These are phyloP conservation scores for Gremmenia infestans DNA, from an alignment of 2,329 filamentous ascomycete genomes.

Conservation along the genomic window DNA sequence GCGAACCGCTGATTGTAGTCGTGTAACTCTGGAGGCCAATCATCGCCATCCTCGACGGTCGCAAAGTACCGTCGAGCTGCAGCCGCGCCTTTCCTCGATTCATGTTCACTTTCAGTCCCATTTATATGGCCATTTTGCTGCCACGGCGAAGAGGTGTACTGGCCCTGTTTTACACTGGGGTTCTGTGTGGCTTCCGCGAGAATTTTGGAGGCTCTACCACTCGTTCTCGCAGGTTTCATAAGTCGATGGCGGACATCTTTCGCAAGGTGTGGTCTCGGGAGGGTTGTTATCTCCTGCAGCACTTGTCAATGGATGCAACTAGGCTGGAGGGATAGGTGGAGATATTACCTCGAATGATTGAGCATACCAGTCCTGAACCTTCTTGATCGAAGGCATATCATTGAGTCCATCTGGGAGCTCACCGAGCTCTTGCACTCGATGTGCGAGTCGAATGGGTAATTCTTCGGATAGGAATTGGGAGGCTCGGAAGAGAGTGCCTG, in stretches of 20 bases:
- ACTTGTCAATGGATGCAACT: slow-evolving; percentile 24
- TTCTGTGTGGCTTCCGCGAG: slow-evolving; percentile 83
- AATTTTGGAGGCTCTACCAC: slow-evolving; percentile 56
- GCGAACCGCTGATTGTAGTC: slow-evolving; percentile 93
- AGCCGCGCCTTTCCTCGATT: slow-evolving; percentile 47
- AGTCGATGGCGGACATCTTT: slow-evolving; percentile 74
- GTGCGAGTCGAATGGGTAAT: slow-evolving; percentile 90
- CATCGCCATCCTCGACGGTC: slow-evolving; percentile 77
- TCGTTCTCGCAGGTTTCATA: slow-evolving; percentile 55
- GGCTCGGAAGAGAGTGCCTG: slow-evolving; percentile 92
- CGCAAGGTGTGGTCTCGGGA: slow-evolving; percentile 72
- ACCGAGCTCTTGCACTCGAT: slow-evolving; percentile 90
- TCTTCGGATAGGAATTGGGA: slow-evolving; percentile 98
- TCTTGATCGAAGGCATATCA: slow-evolving; percentile 95
- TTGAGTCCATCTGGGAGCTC: slow-evolving; percentile 92
- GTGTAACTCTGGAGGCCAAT: slow-evolving; percentile 92
- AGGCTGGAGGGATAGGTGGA: slow-evolving; percentile 2
- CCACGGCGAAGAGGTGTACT: slow-evolving; percentile 61
- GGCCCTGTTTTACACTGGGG: slow-evolving; percentile 79
- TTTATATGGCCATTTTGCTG: slow-evolving; percentile 37
- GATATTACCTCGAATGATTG: slow-evolving; percentile 90
- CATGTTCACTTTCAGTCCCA: slow-evolving; percentile 42
- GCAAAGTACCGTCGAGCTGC: slow-evolving; percentile 77
- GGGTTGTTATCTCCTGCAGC: slow-evolving; percentile 78
- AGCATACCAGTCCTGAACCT: slow-evolving; percentile 96